phyloP scores from a whole-genome alignment of 495 filamentous ascomycete genomes.

The Penicillium waksmanii region DNA sequence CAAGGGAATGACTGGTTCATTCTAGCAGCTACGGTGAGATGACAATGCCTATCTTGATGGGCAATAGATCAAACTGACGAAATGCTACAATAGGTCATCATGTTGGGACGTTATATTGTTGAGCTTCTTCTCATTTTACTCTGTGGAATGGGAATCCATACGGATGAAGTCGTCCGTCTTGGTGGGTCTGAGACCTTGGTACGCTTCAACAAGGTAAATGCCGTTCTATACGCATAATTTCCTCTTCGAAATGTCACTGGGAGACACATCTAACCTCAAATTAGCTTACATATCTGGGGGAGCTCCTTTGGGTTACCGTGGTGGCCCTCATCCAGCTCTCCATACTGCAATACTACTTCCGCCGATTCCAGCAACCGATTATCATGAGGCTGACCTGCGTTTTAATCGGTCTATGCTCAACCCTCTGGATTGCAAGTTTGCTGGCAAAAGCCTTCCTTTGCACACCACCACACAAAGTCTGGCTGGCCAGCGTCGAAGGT shows the following conservation, averaged over 20 bases:
- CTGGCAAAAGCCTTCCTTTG: slow-evolving; percentile 28
- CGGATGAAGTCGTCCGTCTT: slow-evolving; percentile 16
- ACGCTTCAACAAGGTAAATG: slow-evolving; percentile 21
- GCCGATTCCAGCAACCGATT: slow-evolving; percentile 13
- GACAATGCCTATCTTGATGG: neutral
- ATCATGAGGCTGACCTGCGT: slow-evolving; percentile 17
- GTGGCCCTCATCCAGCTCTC: slow-evolving; percentile 25
- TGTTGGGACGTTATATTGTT: slow-evolving; percentile 26
- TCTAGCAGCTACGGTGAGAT: slow-evolving; percentile 23
- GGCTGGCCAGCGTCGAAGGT: slow-evolving; percentile 14
- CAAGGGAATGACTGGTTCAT: slow-evolving; percentile 29
- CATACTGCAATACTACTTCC: slow-evolving; percentile 26
- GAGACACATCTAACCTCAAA: slow-evolving; percentile 11
- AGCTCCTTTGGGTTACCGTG: slow-evolving; percentile 24
- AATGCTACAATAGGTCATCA: slow-evolving; percentile 13
- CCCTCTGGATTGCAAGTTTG: slow-evolving; percentile 21
- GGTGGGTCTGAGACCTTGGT: slow-evolving; percentile 20
- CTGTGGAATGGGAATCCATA: slow-evolving; percentile 27
- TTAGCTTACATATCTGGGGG: slow-evolving; percentile 27
- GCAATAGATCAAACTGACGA: neutral
- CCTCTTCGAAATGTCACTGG: neutral
- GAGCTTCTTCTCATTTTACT: slow-evolving; percentile 26
- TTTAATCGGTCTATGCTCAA: slow-evolving; percentile 18
- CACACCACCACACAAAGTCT: slow-evolving; percentile 19
- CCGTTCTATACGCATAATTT: neutral